Evolutionary conservation across 2,329 filamentous ascomycete genomes (phyloP), one percentile per base, ranked within the genome.

Genomic region (Neonectria faginata): DNA sequence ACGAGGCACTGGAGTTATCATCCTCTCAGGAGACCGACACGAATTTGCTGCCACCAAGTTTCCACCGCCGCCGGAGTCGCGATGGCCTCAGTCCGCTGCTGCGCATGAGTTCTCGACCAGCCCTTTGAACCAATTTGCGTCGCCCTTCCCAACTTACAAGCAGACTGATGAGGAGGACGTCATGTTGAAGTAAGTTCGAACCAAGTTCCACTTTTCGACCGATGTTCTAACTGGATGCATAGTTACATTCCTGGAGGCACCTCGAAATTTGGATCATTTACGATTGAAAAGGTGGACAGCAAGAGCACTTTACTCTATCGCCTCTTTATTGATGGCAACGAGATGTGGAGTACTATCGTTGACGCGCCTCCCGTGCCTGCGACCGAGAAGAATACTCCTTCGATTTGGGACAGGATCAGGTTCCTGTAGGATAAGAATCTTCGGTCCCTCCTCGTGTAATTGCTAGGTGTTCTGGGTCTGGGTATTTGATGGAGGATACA

Each of bases 51-150:
- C 95, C 0, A 98, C 95, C 0, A 89, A 90, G 53, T 91, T 91
- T 80, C 91, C 84, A 16, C 89, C 86, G n/a, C 88, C 84, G 66
- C 83, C 70, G 57, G 84, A 81, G 67, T 87, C 88, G 53, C 86
- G 79, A 57, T 93, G 90, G 90, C 84, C 88, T 0, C 80, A 88
- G 53, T 85, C 80, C 45, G 86, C 88, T 1, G 85, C 90, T 0
- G 92, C 97, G 0, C 91, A 97, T 73, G 96, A 99, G 78, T 98
- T 97, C 79, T 96, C 92, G 25, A 94, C 92, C 1, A 96, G 92
- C 59, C 96, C 96, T 0, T 78, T 99, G 56, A 97, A 90, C 76
- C 97, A 98, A 85, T 99, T 99, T 76, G 97, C 96, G 71, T 86
- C 96, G 5, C 96, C 96, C 0, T 81, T 95, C 25, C 86, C 91